Evolutionary conservation across 2,329 filamentous ascomycete species (phyloP), one percentile per base, ranked within the genome.

Genomic region (Colletotrichum tropicicola): DNA sequence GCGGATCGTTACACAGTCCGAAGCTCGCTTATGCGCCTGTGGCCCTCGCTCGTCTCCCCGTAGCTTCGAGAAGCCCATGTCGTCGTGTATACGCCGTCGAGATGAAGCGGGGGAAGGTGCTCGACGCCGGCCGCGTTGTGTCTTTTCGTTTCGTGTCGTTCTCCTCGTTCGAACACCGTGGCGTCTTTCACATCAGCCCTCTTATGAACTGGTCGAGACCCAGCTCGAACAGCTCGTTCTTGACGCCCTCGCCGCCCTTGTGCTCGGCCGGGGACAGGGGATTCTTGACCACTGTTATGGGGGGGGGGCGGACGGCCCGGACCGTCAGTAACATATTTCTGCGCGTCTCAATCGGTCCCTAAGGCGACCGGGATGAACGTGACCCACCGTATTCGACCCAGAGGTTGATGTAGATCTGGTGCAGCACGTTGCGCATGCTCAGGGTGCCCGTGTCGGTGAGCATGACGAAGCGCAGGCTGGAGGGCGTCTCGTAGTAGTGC

Each of bases 401-500:
- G 23, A 98, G 87, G 77, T 97, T 98, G 63, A 98, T 97, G 78
- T 98, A 99, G 68, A 99, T 98, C 85, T 99, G 96, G 77, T 99
- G 94, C 73, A 99, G 81, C 21, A 97, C 95, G 72, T 97, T 93
- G 45, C 94, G 89, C 89, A 99, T 95, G 79, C 94, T 98, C 70
- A 92, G 87, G 62, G 93, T 92, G 70, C 89, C 91, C 37, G 92
- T 92, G 80, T 98, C 96, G 23, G 96, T 98, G 74, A 98, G 85
- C 90, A 99, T 93, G 75, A 98, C 94, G 75, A 98, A 97, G 75
- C 97, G 97, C 79, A 97, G 90, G 77, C 93, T 97, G 55, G 94
- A 96, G 1, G 94, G 94, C 12, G 96, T 98, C 84, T 99, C 96
- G 85, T 98, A 99, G 83, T 97, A 99, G 82, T 99, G 96, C 72